Percentiles rank a stretch among this genome's conserved stretches.
phyloP scores from a whole-genome alignment of 495 filamentous ascomycete species.

The Daldinia decipiens region DNA sequence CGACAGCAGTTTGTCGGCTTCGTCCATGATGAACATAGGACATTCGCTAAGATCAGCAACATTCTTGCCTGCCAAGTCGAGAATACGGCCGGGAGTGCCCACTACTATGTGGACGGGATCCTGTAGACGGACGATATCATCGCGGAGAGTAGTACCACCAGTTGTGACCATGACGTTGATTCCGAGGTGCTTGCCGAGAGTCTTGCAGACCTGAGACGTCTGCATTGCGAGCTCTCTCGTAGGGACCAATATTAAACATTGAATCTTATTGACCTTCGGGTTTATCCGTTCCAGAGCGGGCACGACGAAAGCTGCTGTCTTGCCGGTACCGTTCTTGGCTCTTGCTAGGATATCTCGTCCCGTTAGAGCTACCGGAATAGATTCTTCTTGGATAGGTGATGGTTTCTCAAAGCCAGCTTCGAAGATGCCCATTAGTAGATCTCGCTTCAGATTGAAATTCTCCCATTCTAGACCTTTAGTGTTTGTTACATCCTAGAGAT shows the following conservation, averaged over 20 bases:
- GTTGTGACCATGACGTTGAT: constrained; percentile 99
- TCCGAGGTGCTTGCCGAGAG: constrained; percentile 92
- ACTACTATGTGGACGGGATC: constrained; percentile 97
- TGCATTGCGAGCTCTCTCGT: constrained; percentile 98
- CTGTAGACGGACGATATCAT: constrained; percentile 94
- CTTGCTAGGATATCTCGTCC: constrained; percentile 94
- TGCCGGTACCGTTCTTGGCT: constrained; percentile 98
- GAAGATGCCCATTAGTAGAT: constrained; percentile 98
- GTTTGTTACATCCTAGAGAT: constrained; percentile 86
- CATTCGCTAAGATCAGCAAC: constrained; percentile 97
- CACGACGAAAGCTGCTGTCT: constrained; percentile 97
- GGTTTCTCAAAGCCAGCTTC: constrained; percentile 99
- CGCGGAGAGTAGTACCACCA: constrained; percentile 91
- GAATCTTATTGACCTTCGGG: constrained; percentile 92
- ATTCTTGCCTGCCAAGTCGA: constrained; percentile 92
- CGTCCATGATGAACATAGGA: constrained; percentile 98
- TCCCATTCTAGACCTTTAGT: constrained; percentile 98
- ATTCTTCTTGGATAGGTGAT: constrained; percentile 98
- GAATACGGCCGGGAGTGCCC: constrained; percentile 93
- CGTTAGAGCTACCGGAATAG: constrained; percentile 94
- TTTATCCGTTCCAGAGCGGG: constrained; percentile 95
- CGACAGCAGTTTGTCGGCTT: constrained; percentile 96
- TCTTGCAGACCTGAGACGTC: constrained; percentile 99
- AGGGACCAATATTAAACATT: constrained; percentile 94
- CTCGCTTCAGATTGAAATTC: constrained; percentile 92